Evolutionary conservation across 495 filamentous ascomycete genomes (phyloP), one percentile per base, ranked within the genome.

Genomic region (Astrothelium subdiscretum): DNA sequence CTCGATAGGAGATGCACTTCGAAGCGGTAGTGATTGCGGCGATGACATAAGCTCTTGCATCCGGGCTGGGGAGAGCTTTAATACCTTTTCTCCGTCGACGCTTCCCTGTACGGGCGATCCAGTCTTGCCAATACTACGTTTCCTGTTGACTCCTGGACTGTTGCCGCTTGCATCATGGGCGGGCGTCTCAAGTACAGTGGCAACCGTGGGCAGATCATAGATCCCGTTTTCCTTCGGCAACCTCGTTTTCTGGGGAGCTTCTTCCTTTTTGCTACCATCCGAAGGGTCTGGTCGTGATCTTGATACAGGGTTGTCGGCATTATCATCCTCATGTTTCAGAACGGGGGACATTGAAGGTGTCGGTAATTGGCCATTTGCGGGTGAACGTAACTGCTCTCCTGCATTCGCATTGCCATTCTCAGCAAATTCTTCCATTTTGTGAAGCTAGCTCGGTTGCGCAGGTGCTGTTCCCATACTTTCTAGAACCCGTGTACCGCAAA

Each of bases 21-120:
- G 24, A 61, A 72, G 40, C 22, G 79, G 79, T 0, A 82, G 68
- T 20, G 77, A 81, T 48, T 81, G 77, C 22, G 81, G 79, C 0
- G 81, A 77, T 5, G 77, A 73, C 0, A 81, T 79, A 42, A 85
- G 68, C 42, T 80, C 79, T 32, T 80, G 73, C 32, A 85, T 79
- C 71, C 83, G 78, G 62, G 75, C 77, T 0, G 81, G 80, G 0
- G 82, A 84, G 31, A 85, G 76, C 43, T 82, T 81, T 60, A 81
- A 69, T 8, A 54, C 48, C 15, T 54, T 54, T 26, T 54, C 48
- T 29, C 48, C 48, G 29, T 54, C 48, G 29, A 5, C 15, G 29
- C 20, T 54, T 29, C 48, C 48, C 29, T 54, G 48, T 3, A 54
- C 15, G 10, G 48, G 48, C 24, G 48, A 54, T 11, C 22, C 4